Base-by-base conservation (phyloP, 176 grass and related monocot species). In the Aegilops bicornis region DNA sequence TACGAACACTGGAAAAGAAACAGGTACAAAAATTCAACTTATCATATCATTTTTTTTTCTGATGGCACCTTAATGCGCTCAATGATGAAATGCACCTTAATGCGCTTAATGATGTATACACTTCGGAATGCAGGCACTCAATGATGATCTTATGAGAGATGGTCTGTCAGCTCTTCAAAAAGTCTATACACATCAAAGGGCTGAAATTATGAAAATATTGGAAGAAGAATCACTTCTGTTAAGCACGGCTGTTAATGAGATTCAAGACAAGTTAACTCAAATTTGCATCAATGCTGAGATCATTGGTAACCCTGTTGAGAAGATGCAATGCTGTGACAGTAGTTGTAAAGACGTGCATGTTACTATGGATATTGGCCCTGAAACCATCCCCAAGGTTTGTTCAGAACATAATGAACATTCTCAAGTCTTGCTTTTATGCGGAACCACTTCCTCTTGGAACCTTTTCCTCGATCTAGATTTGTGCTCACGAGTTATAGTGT, bases 271-370 rank as follows among this genome's bases (percentile, higher is more conserved):
- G 48, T 84, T 95, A 73, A 91, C 64, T 86, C 58, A 88, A 81
- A 88, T 86, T 89, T 73, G 73, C 22, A 73, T 77, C 36, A 85
- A 86, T 19, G 4, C 58, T 81, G 83, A 91, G 75, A 71, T 79
- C 35, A 86, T n/a, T 64, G 77, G 54, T 69, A 77, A 45, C 20
- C 87, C 67, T 80, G 50, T 76, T 10, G 78, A 60, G 27, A 82
- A 92, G 78, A 66, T 72, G 61, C 84, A 92, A 74, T 81, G 76
- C 82, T 83, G 85, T 90, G 86, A 90, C 62, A 87, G 69, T 66
- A 89, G 91, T 73, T 95, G 90, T 83, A 93, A 92, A 87, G 88
- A 98, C 82, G 93, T 98, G 69, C 93, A 98, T 95, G 81, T 95
- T 79, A 92, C 54, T 58, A 80, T 32, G 60, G 89, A 94, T 82